Conservation (phyloP, 768 basidiomycete genomes). For the Ramaria sp. region DNA sequence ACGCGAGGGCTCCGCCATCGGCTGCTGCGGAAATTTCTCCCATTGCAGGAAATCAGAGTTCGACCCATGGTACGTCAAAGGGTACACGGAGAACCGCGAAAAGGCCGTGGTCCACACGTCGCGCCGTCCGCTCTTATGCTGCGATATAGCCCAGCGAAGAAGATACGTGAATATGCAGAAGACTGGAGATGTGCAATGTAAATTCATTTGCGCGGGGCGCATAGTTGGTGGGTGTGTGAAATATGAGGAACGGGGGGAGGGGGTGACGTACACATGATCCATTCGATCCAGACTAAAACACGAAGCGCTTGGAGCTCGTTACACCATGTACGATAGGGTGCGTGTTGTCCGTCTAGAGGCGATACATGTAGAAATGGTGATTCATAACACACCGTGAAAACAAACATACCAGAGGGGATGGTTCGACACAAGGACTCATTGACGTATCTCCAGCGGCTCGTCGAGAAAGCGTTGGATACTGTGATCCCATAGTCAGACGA, state of each 20-base stretch:
- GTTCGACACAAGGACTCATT: slow-evolving; percentile 32
- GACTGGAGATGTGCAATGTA: slow-evolving; percentile 22
- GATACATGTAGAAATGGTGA: background rate
- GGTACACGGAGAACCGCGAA: slow-evolving; percentile 25
- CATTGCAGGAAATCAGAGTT: slow-evolving; percentile 8
- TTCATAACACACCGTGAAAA: background rate
- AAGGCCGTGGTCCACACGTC: slow-evolving; percentile 43
- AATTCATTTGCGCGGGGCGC: background rate
- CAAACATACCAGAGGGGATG: slow-evolving; percentile 35
- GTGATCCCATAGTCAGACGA: background rate
- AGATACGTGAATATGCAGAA: slow-evolving; percentile 30
- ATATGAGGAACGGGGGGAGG: too few species aligned
- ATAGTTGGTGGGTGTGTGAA: background rate
- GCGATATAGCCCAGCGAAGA: slow-evolving; percentile 32
- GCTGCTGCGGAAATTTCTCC: background rate
- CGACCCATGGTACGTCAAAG: background rate
- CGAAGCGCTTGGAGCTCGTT: slow-evolving; percentile 43
- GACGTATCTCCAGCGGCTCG: slow-evolving; percentile 40
- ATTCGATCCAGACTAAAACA: slow-evolving; percentile 48
- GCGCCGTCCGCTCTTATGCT: slow-evolving; percentile 34
- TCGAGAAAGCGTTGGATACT: slow-evolving; percentile 54
- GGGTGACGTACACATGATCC: slow-evolving; percentile 34
- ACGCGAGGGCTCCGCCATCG: background rate
- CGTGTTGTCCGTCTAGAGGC: slow-evolving; percentile 21
- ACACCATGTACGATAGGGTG: slow-evolving; percentile 41